Evolutionary conservation across 306 rosid genomes (phyloP).

Genomic region (Cucurbita argyrosperma): DNA sequence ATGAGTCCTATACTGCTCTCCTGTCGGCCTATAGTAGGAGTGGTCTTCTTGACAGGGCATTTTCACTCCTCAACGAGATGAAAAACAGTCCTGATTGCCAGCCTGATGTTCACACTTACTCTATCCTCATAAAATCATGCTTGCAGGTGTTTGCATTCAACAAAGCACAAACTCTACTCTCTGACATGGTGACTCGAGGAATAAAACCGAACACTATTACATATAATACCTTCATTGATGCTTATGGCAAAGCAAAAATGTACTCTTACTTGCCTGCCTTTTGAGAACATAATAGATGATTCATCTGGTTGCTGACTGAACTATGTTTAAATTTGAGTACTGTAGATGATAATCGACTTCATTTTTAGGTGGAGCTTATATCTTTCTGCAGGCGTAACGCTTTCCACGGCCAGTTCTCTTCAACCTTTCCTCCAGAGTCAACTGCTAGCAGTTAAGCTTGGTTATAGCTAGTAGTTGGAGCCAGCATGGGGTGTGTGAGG

Average conservation of each 20-base stretch:
- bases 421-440: neutral
- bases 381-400: neutral
- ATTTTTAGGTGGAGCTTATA: neutral
- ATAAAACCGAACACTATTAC: conserved; percentile 77
- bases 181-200: conserved; percentile 56
- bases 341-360: neutral
- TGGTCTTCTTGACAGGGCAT: conserved; percentile 65
- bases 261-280: conserved; percentile 20
- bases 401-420: neutral
- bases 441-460: neutral
- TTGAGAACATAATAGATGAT: conserved; percentile 8
- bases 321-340: neutral
- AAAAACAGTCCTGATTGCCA: conserved; percentile 50
- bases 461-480: neutral
- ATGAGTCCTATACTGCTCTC: conserved; percentile 77
- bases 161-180: conserved; percentile 54
- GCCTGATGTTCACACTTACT: conserved; percentile 86
- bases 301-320: conserved; percentile 21
- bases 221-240: conserved; percentile 72
- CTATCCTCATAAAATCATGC: conserved; percentile 82
- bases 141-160: conserved; percentile 58
- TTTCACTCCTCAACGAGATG: conserved; percentile 66
- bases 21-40: conserved; percentile 85
- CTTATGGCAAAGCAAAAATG: conserved; percentile 84
- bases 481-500: neutral